These are phyloP conservation scores for Cadophora luteo-olivacea DNA, from an alignment of 2,329 filamentous ascomycete genomes.

Conservation along the genomic window DNA sequence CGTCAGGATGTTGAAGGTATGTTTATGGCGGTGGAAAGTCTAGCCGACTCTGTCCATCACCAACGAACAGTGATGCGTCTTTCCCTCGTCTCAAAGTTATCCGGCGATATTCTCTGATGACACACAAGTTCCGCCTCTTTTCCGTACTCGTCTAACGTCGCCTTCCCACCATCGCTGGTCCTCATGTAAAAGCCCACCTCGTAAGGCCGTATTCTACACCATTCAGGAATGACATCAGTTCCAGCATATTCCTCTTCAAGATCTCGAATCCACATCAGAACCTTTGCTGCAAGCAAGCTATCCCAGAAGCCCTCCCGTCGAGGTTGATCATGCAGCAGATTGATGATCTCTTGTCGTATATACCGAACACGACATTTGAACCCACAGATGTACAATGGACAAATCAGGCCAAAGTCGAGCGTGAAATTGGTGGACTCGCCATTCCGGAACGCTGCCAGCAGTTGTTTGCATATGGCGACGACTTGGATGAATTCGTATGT, in stretches of 20 bases:
- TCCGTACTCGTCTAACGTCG: not conserved
- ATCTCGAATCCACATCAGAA: constrained; percentile 17
- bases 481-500: constrained; percentile 16
- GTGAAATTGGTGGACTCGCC: constrained; percentile 51
- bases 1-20: not conserved
- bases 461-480: not conserved
- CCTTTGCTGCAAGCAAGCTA: constrained; percentile 11
- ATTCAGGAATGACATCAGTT: constrained; percentile 13
- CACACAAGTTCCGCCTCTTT: constrained; percentile 17
- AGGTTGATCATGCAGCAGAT: constrained; percentile 62
- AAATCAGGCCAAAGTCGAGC: constrained; percentile 66
- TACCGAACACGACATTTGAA: constrained; percentile 65
- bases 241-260: constrained; percentile 19
- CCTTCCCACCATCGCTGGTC: not conserved
- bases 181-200: constrained; percentile 6
- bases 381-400: constrained; percentile 67
- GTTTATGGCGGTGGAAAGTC: not conserved
- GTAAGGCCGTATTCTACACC: constrained; percentile 16
- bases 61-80: constrained; percentile 7
- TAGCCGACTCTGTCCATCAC: not conserved
- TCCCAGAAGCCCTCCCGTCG: constrained; percentile 71
- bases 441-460: not conserved
- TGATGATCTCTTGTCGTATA: constrained; percentile 64
- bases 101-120: constrained; percentile 20
- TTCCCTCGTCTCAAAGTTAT: constrained; percentile 9